Base-by-base conservation (phyloP, 768 basidiomycete species). In the Xerocomus spinulosus region DNA sequence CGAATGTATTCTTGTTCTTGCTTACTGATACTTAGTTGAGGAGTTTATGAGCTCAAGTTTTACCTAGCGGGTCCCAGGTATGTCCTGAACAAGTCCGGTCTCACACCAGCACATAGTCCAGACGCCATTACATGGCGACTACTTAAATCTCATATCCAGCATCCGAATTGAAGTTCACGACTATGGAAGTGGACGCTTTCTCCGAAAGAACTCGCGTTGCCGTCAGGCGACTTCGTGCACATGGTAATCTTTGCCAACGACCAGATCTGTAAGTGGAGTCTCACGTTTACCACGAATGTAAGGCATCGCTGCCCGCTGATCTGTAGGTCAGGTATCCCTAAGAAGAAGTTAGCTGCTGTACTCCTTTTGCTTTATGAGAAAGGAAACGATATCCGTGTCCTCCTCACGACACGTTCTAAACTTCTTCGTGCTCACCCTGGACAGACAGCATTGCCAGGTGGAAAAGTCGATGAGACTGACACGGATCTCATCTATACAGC, bases 341-440 rank as follows among this genome's bases (percentile, higher is more conserved):
- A 46, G 14, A 65, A 61, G 41, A 82, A 74, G 59, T 77, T 82
- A 12, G 89, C 82, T 5, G 87, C 87, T 8, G 90, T 94, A 0
- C 74, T 94, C 3, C 80, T 93, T 2, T 71, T 92, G 10, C 68
- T 95, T 1, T 94, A 82, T 52, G 86, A 93, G 62, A 68, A 77
- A n/a, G 74, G 70, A 4, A 84, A 79, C 15, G 66, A 76, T 36
- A 68, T 93, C 6, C 79, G 83, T 12, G 90, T 94, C 5, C 71
- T 94, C 18, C 70, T 95, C 45, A 95, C 92, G 1, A 95, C 92
- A 4, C 79, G 92, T 9, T 88, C 91, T 5, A 91, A 87, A 63
- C 60, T 70, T 3, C 72, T 91, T 10, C 72, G 87, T 24, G 79
- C 83, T 0, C 87, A 91, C 64, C 82, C 87, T 4, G 88, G 86